A percentile compares a stretch with the other conserved stretches of the same genome.
Evolutionary conservation across 768 basidiomycete species (phyloP).

Genomic region (Phaeolepiota aurea): DNA sequence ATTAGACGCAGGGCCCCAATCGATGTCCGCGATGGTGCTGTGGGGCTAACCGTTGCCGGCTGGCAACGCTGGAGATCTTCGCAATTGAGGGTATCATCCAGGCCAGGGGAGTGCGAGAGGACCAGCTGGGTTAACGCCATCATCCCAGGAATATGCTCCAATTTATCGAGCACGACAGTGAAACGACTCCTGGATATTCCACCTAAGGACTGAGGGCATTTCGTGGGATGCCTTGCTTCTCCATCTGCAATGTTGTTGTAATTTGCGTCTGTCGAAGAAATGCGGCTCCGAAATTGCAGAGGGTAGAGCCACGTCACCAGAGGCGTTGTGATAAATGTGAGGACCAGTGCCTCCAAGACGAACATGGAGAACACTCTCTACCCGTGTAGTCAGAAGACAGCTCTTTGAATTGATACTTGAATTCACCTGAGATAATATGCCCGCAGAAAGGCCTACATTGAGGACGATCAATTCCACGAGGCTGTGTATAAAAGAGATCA

Average conservation of each 20-base stretch:
- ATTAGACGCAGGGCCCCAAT: slow-evolving; percentile 76
- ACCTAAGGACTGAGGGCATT: slow-evolving; percentile 6
- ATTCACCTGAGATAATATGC: slow-evolving; percentile 55
- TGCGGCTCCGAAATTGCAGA: slow-evolving; percentile 44
- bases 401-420: too few relatives aligned
- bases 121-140: slow-evolving; percentile 88
- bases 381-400: too few relatives aligned
- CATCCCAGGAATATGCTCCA: slow-evolving; percentile 83
- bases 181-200: slow-evolving; percentile 48
- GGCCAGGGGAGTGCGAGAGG: slow-evolving; percentile 25
- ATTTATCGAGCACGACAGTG: slow-evolving; percentile 81
- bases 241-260: slow-evolving; percentile 37
- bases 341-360: slow-evolving; percentile 71
- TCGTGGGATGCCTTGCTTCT: slow-evolving; percentile 15
- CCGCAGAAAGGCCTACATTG: slow-evolving; percentile 82
- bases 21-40: not conserved
- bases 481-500: slow-evolving; percentile 23
- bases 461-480: slow-evolving; percentile 93
- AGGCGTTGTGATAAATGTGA: slow-evolving; percentile 86
- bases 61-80: not conserved
- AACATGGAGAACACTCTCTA: slow-evolving; percentile 90
- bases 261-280: slow-evolving; percentile 33
- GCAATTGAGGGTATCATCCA: slow-evolving; percentile 7
- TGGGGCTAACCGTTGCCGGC: not conserved
- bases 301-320: slow-evolving; percentile 64